Conservation (phyloP, 352 stramenopile species). For the Phytophthora tentaculata region DNA sequence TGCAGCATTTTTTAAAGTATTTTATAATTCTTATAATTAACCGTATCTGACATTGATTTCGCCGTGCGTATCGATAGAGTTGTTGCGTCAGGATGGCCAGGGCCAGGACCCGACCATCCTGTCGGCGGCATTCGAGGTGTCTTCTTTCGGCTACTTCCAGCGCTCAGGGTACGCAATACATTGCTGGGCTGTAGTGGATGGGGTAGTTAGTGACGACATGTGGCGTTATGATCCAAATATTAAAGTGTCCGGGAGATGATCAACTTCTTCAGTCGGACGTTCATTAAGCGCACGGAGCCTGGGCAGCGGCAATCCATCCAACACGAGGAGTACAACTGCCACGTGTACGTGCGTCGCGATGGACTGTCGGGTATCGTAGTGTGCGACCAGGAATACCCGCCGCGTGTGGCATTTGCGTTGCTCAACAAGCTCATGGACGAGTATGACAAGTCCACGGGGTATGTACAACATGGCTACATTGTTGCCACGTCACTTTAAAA, state of each 20-base stretch:
- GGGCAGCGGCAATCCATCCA: slow-evolving; percentile 98
- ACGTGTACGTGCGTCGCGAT: slow-evolving; percentile 98
- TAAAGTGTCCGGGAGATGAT: slow-evolving; percentile 97
- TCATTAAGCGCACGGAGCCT: slow-evolving; percentile 96
- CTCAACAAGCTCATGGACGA: slow-evolving; percentile 97
- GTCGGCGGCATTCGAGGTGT: slow-evolving; percentile 73
- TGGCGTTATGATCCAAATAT: slow-evolving; percentile 8
- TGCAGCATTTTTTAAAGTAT: not conserved
- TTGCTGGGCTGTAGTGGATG: not conserved
- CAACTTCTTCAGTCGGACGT: slow-evolving; percentile 99
- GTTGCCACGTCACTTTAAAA: slow-evolving; percentile 24
- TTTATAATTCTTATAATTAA: not conserved
- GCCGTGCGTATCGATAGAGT: slow-evolving; percentile 41
- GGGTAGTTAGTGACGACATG: slow-evolving; percentile 7
- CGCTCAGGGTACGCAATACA: slow-evolving; percentile 64
- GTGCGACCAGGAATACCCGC: slow-evolving; percentile 98
- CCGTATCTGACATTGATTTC: slow-evolving; percentile 2
- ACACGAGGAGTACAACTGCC: slow-evolving; percentile 98
- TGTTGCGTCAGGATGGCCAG: slow-evolving; percentile 71
- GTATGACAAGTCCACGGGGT: slow-evolving; percentile 86
- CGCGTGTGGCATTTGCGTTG: slow-evolving; percentile 97
- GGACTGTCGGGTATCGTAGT: slow-evolving; percentile 96
- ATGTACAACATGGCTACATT: slow-evolving; percentile 24
- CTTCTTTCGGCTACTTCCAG: slow-evolving; percentile 89
- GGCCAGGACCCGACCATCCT: slow-evolving; percentile 73